Percentiles rank a stretch among this genome's conserved stretches.
Evolutionary conservation across 2,329 filamentous ascomycete genomes (phyloP).

Genomic region (Chrysosporium queenslandicum): DNA sequence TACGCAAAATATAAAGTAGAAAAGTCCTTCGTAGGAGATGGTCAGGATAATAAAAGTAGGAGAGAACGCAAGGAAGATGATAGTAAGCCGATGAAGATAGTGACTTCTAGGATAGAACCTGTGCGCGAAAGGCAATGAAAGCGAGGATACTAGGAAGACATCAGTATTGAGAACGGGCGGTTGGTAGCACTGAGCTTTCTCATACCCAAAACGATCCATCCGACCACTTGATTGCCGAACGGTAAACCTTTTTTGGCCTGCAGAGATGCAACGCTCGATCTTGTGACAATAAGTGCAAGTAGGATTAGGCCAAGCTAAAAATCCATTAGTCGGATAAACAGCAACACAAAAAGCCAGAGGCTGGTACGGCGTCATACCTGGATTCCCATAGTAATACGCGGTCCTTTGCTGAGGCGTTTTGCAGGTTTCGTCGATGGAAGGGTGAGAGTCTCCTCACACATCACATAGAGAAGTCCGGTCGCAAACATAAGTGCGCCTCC

Average conservation of each 20-base stretch:
- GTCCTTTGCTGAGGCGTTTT: slow-evolving; percentile 24
- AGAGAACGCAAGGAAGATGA: slow-evolving; percentile 86
- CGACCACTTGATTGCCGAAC: slow-evolving; percentile 74
- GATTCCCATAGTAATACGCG: slow-evolving; percentile 38
- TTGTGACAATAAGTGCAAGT: slow-evolving; percentile 74
- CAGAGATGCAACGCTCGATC: slow-evolving; percentile 72
- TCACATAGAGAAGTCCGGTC: slow-evolving; percentile 66
- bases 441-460: slow-evolving; percentile 60
- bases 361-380: slow-evolving; percentile 29
- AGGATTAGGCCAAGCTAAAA: slow-evolving; percentile 61
- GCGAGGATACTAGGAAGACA: slow-evolving; percentile 50
- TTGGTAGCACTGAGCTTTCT: not conserved
- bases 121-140: slow-evolving; percentile 73
- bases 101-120: slow-evolving; percentile 69
- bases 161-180: slow-evolving; percentile 5
- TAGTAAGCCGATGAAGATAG: slow-evolving; percentile 78
- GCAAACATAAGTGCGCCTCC: slow-evolving; percentile 70
- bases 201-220: slow-evolving; percentile 67
- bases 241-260: slow-evolving; percentile 79
- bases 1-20: slow-evolving; percentile 81
- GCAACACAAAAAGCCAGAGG: not conserved
- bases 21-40: slow-evolving; percentile 93
- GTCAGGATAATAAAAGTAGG: slow-evolving; percentile 92
- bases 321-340: slow-evolving; percentile 9
- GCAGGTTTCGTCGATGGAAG: slow-evolving; percentile 25